A percentile compares a stretch with the other conserved stretches of the same genome.
These are phyloP conservation scores for Niveomyces coronatus DNA, from an alignment of 2,329 filamentous ascomycete genomes.

Conservation along the genomic window DNA sequence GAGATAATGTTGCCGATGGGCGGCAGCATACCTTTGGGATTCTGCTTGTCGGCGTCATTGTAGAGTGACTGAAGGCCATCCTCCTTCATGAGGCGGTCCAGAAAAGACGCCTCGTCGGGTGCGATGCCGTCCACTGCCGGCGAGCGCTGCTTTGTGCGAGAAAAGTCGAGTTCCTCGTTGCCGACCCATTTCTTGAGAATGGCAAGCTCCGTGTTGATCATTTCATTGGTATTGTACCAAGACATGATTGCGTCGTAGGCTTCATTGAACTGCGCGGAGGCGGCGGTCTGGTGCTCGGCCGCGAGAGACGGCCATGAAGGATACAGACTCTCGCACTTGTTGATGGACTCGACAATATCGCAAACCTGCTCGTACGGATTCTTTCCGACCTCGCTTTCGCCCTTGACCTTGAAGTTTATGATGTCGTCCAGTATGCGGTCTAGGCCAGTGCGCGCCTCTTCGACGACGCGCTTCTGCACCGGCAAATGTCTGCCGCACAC, in stretches of 20 bases:
- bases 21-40: constrained; percentile 66
- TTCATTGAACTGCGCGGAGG: constrained; percentile 65
- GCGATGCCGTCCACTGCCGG: constrained; percentile 57
- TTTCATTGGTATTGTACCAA: constrained; percentile 93
- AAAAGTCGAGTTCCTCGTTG: constrained; percentile 89
- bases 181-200: constrained; percentile 95
- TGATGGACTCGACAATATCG: constrained; percentile 82
- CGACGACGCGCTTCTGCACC: constrained; percentile 77
- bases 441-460: constrained; percentile 67
- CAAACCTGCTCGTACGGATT: constrained; percentile 79
- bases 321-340: constrained; percentile 77
- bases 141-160: constrained; percentile 59
- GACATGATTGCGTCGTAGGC: constrained; percentile 83
- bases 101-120: constrained; percentile 80
- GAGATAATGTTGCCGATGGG: constrained; percentile 78
- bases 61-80: constrained; percentile 89
- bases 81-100: constrained; percentile 91
- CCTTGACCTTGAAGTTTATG: constrained; percentile 87
- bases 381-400: constrained; percentile 84
- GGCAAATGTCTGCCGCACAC: constrained; percentile 74
- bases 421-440: constrained; percentile 76
- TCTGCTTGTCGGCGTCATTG: constrained; percentile 45
- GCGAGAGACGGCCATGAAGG: constrained; percentile 69
- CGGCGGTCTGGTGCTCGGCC: constrained; percentile 63
- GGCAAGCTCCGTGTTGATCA: constrained; percentile 89